Conservation (phyloP, 1,284 basidiomycete species). For the Moesziomyces sp. region DNA sequence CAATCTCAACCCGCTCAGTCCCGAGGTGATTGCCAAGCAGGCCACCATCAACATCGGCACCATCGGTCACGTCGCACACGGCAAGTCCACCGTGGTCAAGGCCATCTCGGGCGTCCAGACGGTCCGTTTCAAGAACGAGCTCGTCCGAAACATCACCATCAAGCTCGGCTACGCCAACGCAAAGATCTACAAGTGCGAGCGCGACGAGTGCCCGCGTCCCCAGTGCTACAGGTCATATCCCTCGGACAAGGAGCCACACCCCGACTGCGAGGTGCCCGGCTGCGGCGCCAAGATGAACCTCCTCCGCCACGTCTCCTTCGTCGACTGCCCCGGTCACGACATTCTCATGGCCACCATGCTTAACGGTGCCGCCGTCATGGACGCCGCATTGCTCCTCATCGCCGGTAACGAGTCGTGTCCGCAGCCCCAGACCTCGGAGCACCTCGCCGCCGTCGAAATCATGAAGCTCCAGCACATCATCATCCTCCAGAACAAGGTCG, state of each 20-base stretch:
- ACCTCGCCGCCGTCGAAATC: constrained; percentile 97
- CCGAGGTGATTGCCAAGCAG: constrained; percentile 97
- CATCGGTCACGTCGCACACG: constrained; percentile 75
- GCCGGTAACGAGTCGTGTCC: constrained; percentile 99
- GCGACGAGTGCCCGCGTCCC: constrained; percentile 88
- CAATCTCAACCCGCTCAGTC: constrained; percentile 85
- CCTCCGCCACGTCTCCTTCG: constrained; percentile 83
- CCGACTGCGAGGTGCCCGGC: constrained; percentile 90
- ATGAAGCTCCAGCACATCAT: constrained; percentile 99
- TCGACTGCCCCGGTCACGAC: constrained; percentile 75
- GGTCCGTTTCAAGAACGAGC: constrained; percentile 97
- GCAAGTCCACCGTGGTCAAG: constrained; percentile 98
- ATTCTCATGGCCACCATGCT: constrained; percentile 99
- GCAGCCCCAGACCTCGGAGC: constrained; percentile 98
- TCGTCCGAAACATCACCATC: constrained; percentile 90
- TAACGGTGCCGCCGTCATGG: constrained; percentile 99
- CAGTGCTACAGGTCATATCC: constrained; percentile 93
- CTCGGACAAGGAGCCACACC: constrained; percentile 91
- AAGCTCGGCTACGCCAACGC: constrained; percentile 98
- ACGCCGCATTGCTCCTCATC: constrained; percentile 92
- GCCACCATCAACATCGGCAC: constrained; percentile 72
- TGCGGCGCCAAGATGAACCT: constrained; percentile 91
- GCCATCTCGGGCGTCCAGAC: constrained; percentile 99
- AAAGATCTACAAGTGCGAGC: constrained; percentile 99
- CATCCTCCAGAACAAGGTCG: constrained; percentile 79